phyloP scores from a whole-genome alignment of 2,329 filamentous ascomycete genomes.

The Waltergamsia citrina region DNA sequence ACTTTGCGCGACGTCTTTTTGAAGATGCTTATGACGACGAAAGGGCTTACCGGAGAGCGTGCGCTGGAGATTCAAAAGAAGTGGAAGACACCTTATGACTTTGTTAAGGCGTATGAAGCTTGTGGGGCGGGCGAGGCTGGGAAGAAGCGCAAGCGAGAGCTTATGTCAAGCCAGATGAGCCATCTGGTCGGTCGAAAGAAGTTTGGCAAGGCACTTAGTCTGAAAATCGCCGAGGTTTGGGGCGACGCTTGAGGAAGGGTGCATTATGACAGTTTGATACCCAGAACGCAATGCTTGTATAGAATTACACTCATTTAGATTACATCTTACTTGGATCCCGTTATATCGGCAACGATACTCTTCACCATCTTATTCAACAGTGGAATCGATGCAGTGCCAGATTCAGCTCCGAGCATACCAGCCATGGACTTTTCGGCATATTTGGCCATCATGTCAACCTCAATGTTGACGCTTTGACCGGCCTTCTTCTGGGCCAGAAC shows the following conservation, averaged over 20 bases:
- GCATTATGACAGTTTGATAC: conserved; percentile 8
- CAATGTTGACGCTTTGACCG: conserved; percentile 80
- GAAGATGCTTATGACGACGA: conserved; percentile 80
- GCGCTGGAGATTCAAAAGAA: conserved; percentile 69
- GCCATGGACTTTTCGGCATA: conserved; percentile 85
- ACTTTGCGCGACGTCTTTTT: conserved; percentile 67
- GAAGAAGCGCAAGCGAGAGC: conserved; percentile 45
- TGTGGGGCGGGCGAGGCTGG: conserved; percentile 39
- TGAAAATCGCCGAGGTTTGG: conserved; percentile 67
- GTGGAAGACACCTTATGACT: conserved; percentile 66
- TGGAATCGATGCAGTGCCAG: conserved; percentile 39
- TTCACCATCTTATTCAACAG: conserved; percentile 65
- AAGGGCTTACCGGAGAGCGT: conserved; percentile 66
- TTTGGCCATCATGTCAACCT: conserved; percentile 83
- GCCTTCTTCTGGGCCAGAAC: conserved; percentile 69
- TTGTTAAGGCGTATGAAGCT: conserved; percentile 59
- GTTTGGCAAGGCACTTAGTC: conserved; percentile 54
- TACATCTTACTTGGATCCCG: conserved; percentile 14
- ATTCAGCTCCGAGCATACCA: conserved; percentile 51
- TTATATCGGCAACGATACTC: conserved; percentile 61
- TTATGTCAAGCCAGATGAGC: conserved; percentile 49
- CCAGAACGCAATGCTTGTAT: conserved; percentile 6
- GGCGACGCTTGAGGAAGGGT: conserved; percentile 33
- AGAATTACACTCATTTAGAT: no score
- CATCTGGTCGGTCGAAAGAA: conserved; percentile 59